Evolutionary conservation across 2,329 filamentous ascomycete species (phyloP), one percentile per base, ranked within the genome.

Genomic region (Graphilbum sp.): DNA sequence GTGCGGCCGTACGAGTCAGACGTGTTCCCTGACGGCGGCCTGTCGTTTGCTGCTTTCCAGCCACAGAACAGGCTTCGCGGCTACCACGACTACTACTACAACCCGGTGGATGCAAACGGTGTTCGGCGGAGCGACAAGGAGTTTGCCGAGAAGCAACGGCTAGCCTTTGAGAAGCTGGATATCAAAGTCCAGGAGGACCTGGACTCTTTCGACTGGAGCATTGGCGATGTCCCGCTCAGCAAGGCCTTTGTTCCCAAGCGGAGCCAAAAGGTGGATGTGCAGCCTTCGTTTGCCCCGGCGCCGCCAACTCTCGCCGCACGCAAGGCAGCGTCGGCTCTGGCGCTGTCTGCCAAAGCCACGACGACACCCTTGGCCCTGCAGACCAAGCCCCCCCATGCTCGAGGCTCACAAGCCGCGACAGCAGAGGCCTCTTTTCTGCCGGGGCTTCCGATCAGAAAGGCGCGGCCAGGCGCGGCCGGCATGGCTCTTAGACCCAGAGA

Each of bases 1-100:
- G 67, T 74, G n/a, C 60, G 74, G 11, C 70, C 72, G 0, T 82
- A 83, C 50, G 66, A 79, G 47, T 80, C 78, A 17, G 78, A 84
- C 38, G 67, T 80, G 41, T 73, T 80, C 43, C 74, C 75, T 5
- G 59, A 65, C 34, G 64, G 62, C 1, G 27, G 7, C 8, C 55
- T 77, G 29, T 74, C 65, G 1, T 69, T 75, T 36, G 63, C 73
- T 9, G 64, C 63, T 0, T 55, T 79, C 17, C 73, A 72, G 51
- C 63, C 61, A 1, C 64, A 69, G 46, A 77, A 77, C 46, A 50
- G 71, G 3, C 58, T 73, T 47, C 76, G 65, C 52, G 79, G 63
- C 40, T 82, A 66, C 58, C 76, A 72, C 47, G 59, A 66, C 36
- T 63, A 67, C 41, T 78, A 72, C 50, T 66, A 64, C 55, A 72